Evolutionary conservation across 1,284 basidiomycete genomes (phyloP), one percentile per base, ranked within the genome.

Genomic region (Mycena sp.): DNA sequence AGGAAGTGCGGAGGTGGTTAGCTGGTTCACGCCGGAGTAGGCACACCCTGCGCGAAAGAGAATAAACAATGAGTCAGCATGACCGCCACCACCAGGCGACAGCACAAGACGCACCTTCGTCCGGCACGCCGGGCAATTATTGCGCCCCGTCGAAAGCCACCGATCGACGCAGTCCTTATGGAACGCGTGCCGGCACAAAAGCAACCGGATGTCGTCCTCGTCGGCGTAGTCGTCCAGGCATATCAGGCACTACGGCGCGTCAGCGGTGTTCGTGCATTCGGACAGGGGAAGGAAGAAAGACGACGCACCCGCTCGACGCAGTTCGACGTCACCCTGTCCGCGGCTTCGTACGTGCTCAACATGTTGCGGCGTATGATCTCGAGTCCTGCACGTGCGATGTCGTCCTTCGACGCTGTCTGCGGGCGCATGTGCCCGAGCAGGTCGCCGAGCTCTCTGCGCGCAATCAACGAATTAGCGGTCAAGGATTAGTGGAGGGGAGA

Each of bases 81-180:
- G n/a, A n/a, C n/a, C n/a, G n/a, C n/a, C n/a, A n/a, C n/a, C n/a
- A n/a, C n/a, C n/a, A n/a, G n/a, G n/a, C n/a, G n/a, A n/a, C n/a
- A n/a, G n/a, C n/a, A n/a, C n/a, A n/a, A 35, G 32, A 74, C 82
- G 41, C 62, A 89, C 90, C 79, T 83, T 87, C 32, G 87, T 83
- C 41, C 92, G 87, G 77, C 93, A 96, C n/a, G 93, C 92, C 17
- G 95, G 95, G 73, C 95, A 97, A 64, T 93, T 93, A 74, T 97
- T 96, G 58, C 88, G 84, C 4, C 94, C 94, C 14, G 86, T 88
- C 76, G 91, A 86, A 41, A 97, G 80, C 95, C 95, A 96, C 64
- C 83, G 86, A 76, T 97, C 95, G 9, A 97, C 93, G 70, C 95
- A 97, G 12, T 78, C 80, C 70, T 88, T 88, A 73, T 97, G 95